Conservation (phyloP, 2,329 filamentous ascomycete species). For the Cladosporium colombiae region DNA sequence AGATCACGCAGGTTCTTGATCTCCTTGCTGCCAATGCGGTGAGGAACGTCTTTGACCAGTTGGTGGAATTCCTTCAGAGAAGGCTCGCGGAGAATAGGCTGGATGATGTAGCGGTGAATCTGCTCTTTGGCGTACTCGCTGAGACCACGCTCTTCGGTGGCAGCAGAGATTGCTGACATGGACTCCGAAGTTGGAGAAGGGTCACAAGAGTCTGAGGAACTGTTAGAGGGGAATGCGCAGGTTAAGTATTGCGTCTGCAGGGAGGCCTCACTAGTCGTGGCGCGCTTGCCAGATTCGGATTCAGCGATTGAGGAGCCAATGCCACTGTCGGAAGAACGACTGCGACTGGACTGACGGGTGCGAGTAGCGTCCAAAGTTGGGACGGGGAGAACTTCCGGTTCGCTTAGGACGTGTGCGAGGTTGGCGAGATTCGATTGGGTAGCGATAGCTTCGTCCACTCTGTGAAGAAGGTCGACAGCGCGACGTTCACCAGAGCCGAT, state of each 20-base stretch:
- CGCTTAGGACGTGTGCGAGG: slow-evolving; percentile 46
- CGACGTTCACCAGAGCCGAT: slow-evolving; percentile 48
- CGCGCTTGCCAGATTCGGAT: slow-evolving; percentile 20
- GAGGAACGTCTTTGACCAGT: slow-evolving; percentile 75
- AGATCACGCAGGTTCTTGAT: slow-evolving; percentile 90
- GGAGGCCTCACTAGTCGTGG: slow-evolving; percentile 20
- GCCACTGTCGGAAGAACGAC: slow-evolving; percentile 82
- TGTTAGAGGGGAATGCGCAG: slow-evolving; percentile 6
- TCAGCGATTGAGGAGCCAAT: slow-evolving; percentile 79
- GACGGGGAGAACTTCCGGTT: slow-evolving; percentile 52
- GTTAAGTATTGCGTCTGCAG: slow-evolving; percentile 1
- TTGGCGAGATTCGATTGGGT: slow-evolving; percentile 37
- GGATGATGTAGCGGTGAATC: slow-evolving; percentile 77
- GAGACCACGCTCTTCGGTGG: slow-evolving; percentile 54
- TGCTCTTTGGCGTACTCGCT: slow-evolving; percentile 70
- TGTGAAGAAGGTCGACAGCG: slow-evolving; percentile 45
- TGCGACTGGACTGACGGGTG: slow-evolving; percentile 62
- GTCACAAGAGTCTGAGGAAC: slow-evolving; percentile 27
- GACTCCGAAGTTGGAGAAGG: slow-evolving; percentile 28
- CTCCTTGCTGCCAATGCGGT: slow-evolving; percentile 77
- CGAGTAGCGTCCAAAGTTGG: slow-evolving; percentile 45
- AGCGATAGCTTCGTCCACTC: slow-evolving; percentile 47
- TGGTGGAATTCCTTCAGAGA: slow-evolving; percentile 77
- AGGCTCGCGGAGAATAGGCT: slow-evolving; percentile 73
- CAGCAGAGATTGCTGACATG: slow-evolving; percentile 32